phyloP scores from a whole-genome alignment of 2,329 filamentous ascomycete genomes.

The Paecilomyces fulvus region DNA sequence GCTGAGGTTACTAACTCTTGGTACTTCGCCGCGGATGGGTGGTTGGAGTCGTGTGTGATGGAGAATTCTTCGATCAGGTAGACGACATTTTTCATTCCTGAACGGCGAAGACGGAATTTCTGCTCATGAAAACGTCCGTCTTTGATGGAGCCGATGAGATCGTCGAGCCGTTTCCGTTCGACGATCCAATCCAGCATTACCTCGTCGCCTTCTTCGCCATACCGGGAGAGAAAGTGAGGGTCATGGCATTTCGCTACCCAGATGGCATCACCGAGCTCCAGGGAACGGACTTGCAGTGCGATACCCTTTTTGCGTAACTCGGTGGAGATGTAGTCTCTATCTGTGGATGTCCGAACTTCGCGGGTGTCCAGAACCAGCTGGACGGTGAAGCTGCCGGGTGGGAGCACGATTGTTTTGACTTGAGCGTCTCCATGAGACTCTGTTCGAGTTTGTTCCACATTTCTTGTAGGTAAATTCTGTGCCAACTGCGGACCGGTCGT shows the following conservation, averaged over 20 bases:
- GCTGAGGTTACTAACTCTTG: constrained; percentile 63
- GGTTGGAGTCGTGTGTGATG: constrained; percentile 46
- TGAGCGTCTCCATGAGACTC: constrained; percentile 12
- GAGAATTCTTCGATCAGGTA: constrained; percentile 70
- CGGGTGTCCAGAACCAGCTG: constrained; percentile 66
- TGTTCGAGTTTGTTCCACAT: no score
- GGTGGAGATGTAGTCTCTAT: constrained; percentile 68
- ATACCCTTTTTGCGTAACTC: constrained; percentile 61
- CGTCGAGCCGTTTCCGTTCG: constrained; percentile 72
- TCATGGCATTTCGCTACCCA: constrained; percentile 71
- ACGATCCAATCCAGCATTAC: constrained; percentile 72
- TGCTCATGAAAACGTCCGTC: constrained; percentile 78
- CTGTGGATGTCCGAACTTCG: constrained; percentile 63
- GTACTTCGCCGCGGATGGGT: constrained; percentile 40
- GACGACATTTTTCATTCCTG: constrained; percentile 65
- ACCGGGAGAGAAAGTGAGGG: constrained; percentile 44
- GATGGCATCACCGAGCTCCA: constrained; percentile 67
- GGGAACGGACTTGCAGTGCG: constrained; percentile 55
- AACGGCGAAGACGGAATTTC: constrained; percentile 67
- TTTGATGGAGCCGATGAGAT: constrained; percentile 71
- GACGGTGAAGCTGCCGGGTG: constrained; percentile 60
- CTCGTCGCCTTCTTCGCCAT: constrained; percentile 53
- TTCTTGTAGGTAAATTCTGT: neutral
- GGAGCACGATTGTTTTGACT: constrained; percentile 53
- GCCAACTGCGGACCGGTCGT: neutral